These are phyloP conservation scores for Kodamaea restingae DNA, from an alignment of 805 yeast species.

Conservation along the genomic window DNA sequence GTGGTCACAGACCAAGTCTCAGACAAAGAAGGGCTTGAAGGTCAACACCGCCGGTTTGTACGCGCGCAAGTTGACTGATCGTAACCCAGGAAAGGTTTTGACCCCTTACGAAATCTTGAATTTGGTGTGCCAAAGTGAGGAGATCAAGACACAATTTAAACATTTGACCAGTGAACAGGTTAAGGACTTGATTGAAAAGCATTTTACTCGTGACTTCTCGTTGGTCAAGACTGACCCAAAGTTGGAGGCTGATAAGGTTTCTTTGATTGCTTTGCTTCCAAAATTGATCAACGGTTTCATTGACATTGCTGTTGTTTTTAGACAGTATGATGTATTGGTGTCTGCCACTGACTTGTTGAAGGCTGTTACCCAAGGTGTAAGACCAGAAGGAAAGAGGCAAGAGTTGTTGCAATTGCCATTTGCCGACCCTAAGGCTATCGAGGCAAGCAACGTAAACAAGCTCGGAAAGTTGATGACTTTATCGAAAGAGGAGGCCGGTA, in stretches of 20 bases:
- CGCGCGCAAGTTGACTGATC: conserved; percentile 68
- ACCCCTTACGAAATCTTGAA: conserved; percentile 54
- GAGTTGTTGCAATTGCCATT: conserved; percentile 81
- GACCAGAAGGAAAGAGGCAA: conserved; percentile 46
- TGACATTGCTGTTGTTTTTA: conserved; percentile 78
- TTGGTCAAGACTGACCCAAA: conserved; percentile 16
- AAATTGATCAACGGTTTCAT: conserved; percentile 64
- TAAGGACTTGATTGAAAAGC: conserved; percentile 48
- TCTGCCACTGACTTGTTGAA: conserved; percentile 65
- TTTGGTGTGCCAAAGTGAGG: conserved; percentile 64
- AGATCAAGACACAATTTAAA: conserved; percentile 46
- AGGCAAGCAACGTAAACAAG: conserved; percentile 47
- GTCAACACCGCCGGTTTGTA: conserved; percentile 78
- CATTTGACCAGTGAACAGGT: conserved; percentile 45
- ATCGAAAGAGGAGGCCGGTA: conserved; percentile 50
- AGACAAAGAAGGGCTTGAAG: conserved; percentile 79
- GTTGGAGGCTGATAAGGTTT: conserved; percentile 41
- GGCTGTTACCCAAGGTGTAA: conserved; percentile 72
- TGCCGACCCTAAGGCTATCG: conserved; percentile 48
- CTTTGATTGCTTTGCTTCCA: conserved; percentile 61
- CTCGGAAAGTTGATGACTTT: conserved; percentile 66
- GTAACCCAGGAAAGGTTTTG: conserved; percentile 63
- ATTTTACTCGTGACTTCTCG: conserved; percentile 50
- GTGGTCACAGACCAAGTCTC: conserved; percentile 83
- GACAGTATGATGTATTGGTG: conserved; percentile 61